Evolutionary conservation across 202 grass and related monocot genomes (phyloP), one percentile per base, ranked within the genome.

Genomic region (Panicum hallii): DNA sequence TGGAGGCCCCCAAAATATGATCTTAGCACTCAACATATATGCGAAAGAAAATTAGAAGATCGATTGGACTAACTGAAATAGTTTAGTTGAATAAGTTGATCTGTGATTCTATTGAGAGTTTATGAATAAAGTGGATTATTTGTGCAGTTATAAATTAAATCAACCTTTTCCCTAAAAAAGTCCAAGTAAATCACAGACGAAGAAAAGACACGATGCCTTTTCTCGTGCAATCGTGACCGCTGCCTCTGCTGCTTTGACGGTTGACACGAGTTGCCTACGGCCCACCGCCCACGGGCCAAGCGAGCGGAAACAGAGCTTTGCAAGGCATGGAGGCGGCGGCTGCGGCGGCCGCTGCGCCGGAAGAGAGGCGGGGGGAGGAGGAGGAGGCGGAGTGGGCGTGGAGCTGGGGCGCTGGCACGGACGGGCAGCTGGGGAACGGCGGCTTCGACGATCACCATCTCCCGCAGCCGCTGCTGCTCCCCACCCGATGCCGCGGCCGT

Each of bases 371-470:
- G 43, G 78, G 12, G 46, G 22, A 34, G 49, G 85, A 86, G 8
- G 83, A 71, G 54, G 83, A 43, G 11, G 78, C 70, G 62, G 79
- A 57, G 20, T 86, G 83, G 88, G 89, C 86, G 11, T 95, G 91
- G 89, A 86, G 89, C 66, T 99, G 93, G 90, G 96, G 93, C 2
- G 91, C 96, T 19, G 96, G 93, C 47, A 94, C 88, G 2, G 93
- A 99, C 71, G 93, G 93, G 45, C 96, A 99, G 79, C 91, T 99
- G 6, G 96, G 93, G 49, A 88, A 81, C 60, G 90, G 91, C 14
- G 63, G 63, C 9, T 84, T 92, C 66, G 60, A 84, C 58, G 96
- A 99, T 19, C 67, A 86, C 45, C 63, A 90, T 53, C 61, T 92
- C 19, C 91, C 93, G 36, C 90, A 88, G 32, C 86, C 86, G 47